phyloP scores from a whole-genome alignment of 192 early-diverging fungal genomes.

The Backusella mclennaniae region DNA sequence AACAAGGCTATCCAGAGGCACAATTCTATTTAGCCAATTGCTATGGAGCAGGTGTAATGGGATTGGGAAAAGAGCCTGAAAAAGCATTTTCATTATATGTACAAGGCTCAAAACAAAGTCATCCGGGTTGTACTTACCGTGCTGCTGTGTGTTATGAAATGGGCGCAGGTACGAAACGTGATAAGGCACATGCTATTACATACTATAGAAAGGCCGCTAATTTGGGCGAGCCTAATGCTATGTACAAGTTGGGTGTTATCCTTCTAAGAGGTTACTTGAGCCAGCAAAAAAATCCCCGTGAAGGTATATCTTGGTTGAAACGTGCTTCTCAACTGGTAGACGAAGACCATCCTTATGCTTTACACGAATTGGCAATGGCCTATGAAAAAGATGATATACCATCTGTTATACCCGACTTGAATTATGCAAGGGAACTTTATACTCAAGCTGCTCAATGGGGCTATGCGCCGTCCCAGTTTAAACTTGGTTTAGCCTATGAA shows the following conservation, averaged over 20 bases:
- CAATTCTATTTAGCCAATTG: constrained; percentile 92
- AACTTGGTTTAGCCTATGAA: constrained; percentile 92
- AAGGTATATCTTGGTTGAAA: constrained; percentile 95
- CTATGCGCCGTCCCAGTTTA: constrained; percentile 90
- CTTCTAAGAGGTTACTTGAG: constrained; percentile 83
- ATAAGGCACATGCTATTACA: constrained; percentile 79
- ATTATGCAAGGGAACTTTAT: constrained; percentile 87
- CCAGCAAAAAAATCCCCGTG: constrained; percentile 75
- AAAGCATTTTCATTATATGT: constrained; percentile 90
- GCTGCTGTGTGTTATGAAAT: constrained; percentile 96
- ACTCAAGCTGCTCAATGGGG: constrained; percentile 91
- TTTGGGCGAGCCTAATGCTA: constrained; percentile 85
- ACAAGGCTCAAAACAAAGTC: constrained; percentile 91
- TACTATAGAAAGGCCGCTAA: constrained; percentile 93
- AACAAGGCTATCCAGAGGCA: constrained; percentile 82
- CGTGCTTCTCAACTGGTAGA: constrained; percentile 86
- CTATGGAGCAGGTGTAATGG: constrained; percentile 83
- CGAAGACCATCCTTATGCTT: constrained; percentile 86
- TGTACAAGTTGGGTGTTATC: constrained; percentile 97
- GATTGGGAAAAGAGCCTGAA: constrained; percentile 78
- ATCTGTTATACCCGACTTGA: constrained; percentile 75
- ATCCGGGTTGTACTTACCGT: constrained; percentile 88
- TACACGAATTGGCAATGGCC: constrained; percentile 90
- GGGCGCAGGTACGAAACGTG: constrained; percentile 89
- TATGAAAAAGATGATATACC: constrained; percentile 76